Evolutionary conservation across 306 rosid genomes (phyloP).

Genomic region (Echinosophora koreensis): DNA sequence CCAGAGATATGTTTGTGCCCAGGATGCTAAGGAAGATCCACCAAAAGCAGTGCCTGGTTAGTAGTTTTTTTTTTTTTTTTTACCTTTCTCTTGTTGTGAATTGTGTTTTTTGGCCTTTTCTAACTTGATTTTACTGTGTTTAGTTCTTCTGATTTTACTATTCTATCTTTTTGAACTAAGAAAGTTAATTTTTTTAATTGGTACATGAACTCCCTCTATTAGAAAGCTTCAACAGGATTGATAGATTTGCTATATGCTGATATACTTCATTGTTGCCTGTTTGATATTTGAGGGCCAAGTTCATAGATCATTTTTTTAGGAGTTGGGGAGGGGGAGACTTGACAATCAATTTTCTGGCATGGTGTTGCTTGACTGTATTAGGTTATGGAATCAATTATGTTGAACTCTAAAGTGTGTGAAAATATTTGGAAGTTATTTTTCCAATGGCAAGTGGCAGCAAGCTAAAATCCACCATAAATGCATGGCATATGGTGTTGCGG

Average conservation of each 20-base stretch:
- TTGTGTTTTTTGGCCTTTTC: neutral
- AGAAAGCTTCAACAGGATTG: constrained; percentile 16
- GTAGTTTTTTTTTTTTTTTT: constrained; percentile 32
- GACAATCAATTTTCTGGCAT: neutral
- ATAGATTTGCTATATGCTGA: constrained; percentile 18
- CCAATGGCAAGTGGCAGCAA: neutral
- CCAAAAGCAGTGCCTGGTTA: constrained; percentile 83
- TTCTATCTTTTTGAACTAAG: neutral
- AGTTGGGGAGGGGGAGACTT: neutral
- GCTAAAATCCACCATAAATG: neutral
- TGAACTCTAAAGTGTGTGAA: neutral
- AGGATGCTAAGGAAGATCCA: constrained; percentile 80
- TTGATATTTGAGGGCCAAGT: constrained; percentile 10
- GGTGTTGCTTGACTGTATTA: constrained; percentile 19
- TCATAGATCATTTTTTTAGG: neutral
- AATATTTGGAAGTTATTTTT: neutral
- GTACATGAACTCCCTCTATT: neutral
- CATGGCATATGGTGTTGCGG: neutral
- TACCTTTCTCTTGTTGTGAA: neutral
- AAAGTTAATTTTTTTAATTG: neutral
- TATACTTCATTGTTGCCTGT: constrained; percentile 21
- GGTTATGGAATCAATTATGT: constrained; percentile 20
- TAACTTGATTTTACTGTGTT: neutral
- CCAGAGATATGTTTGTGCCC: constrained; percentile 75
- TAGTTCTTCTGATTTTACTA: neutral